Base-by-base conservation (phyloP, 495 filamentous ascomycete species). In the Daldinia caldariorum region DNA sequence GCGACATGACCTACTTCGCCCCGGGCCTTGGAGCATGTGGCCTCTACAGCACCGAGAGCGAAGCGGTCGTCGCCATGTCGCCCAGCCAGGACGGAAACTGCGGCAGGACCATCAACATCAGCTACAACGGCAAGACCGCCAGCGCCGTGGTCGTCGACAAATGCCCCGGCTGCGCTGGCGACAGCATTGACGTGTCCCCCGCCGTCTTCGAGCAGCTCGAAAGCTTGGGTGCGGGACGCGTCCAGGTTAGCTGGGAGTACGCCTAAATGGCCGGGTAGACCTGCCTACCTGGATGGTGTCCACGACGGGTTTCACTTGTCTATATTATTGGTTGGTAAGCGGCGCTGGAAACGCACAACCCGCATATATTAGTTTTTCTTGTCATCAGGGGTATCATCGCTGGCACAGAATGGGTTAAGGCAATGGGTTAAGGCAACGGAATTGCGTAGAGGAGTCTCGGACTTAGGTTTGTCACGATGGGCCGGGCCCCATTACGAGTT, bases 141-240 rank as follows among this genome's bases (percentile, higher is more conserved):
- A 81, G 66, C 5, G 90, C 86, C 37, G 85, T 65, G 18, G 85
- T 93, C 34, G 87, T 87, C 20, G 92, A 94, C 84, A 90, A 91
- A 79, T 94, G 92, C 83, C 85, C 86, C 77, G 90, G 90, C 69
- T 94, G 92, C 72, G 63, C 50, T 10, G 63, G 18, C 4, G 68
- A 69, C 58, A 63, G 76, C 57, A 81, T 88, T 37, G 85, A 87
- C 65, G 82, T 82, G 26, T 82, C 83, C 31, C 75, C 82, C 41
- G 66, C 72, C 45, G 79, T 81, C 32, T 88, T 87, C 71, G 1
- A 66, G 9, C 66, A 80, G 22, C 72, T 88, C 14, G 77, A 72
- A 10, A 35, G 65, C 32, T 71, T 76, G 6, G 65, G 43, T 22
- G 67, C 35, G 34, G 82, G 82, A 37, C 77, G 82, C 29, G 51